phyloP scores from a whole-genome alignment of 2,329 filamentous ascomycete genomes.

The Didymella pinodella region DNA sequence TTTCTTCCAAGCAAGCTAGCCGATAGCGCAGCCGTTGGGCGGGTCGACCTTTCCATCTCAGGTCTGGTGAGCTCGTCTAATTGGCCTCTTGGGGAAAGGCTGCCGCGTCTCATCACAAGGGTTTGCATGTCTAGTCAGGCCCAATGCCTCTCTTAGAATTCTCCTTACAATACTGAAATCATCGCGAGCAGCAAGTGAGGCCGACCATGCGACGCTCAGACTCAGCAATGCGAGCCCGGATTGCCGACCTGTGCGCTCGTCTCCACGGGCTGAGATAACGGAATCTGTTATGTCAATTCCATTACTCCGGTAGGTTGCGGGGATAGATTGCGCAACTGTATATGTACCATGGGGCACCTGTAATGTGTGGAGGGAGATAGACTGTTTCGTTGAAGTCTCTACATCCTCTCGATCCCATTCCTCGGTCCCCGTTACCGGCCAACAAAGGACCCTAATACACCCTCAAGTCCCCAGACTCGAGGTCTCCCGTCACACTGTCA shows the following conservation, averaged over 20 bases:
- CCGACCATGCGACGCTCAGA: conserved; percentile 19
- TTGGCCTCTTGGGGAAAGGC: background rate
- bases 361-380: conserved; percentile 15
- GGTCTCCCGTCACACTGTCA: background rate
- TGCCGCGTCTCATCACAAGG: conserved; percentile 17
- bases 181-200: conserved; percentile 18
- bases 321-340: conserved; percentile 14
- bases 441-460: background rate
- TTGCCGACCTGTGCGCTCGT: conserved; percentile 19
- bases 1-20: conserved; percentile 17
- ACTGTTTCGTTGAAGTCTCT: background rate
- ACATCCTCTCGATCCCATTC: background rate
- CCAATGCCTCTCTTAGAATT: conserved; percentile 16
- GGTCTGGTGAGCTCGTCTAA: background rate
- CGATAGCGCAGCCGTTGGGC: conserved; percentile 4
- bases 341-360: conserved; percentile 24
- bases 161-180: conserved; percentile 22
- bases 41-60: background rate
- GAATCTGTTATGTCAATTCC: conserved; percentile 23
- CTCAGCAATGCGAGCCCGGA: conserved; percentile 2
- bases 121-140: conserved; percentile 19
- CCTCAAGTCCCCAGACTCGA: conserved; percentile 1
- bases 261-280: conserved; percentile 22
- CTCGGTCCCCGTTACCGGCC: conserved; percentile 10
- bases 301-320: conserved; percentile 21